Evolutionary conservation across 2,329 filamentous ascomycete genomes (phyloP).

Genomic region (Myriosclerotinia duriaeana): DNA sequence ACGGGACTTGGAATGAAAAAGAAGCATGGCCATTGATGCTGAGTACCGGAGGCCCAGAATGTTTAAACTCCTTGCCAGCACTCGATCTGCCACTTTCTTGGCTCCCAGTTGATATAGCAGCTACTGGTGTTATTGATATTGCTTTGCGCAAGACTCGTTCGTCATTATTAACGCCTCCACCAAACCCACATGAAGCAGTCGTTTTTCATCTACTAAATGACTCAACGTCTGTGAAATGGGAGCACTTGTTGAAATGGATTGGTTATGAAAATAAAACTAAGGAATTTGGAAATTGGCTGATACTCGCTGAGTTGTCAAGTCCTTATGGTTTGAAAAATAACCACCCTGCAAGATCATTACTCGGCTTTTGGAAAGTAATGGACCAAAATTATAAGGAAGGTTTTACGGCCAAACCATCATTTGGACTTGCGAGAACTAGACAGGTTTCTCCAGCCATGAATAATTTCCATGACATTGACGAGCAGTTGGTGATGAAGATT

Average conservation of each 20-base stretch:
- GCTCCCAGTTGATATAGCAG: constrained; percentile 50
- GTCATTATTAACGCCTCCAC: neutral
- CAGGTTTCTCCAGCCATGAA: constrained; percentile 4
- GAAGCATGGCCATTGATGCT: constrained; percentile 53
- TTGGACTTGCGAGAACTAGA: constrained; percentile 6
- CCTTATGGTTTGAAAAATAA: neutral
- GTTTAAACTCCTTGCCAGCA: constrained; percentile 44
- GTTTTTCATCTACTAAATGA: constrained; percentile 13
- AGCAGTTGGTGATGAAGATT: neutral
- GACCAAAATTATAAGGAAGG: neutral
- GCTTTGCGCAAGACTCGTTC: neutral
- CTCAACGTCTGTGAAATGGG: constrained; percentile 3
- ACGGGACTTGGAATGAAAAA: constrained; percentile 49
- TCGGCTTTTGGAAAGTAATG: constrained; percentile 12
- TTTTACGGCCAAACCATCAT: neutral
- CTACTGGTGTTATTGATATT: constrained; percentile 46
- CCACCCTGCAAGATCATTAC: constrained; percentile 13
- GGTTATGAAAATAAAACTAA: neutral
- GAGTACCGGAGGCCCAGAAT: constrained; percentile 40
- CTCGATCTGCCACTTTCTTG: constrained; percentile 42
- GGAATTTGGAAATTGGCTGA: constrained; percentile 1
- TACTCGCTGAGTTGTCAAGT: neutral
- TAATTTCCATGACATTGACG: neutral
- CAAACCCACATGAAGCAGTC: neutral
- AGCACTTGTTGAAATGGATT: constrained; percentile 9